A percentile compares a stretch with the other conserved stretches of the same genome.
Conservation (phyloP, 768 basidiomycete species). For the Leccinellum luteum region DNA sequence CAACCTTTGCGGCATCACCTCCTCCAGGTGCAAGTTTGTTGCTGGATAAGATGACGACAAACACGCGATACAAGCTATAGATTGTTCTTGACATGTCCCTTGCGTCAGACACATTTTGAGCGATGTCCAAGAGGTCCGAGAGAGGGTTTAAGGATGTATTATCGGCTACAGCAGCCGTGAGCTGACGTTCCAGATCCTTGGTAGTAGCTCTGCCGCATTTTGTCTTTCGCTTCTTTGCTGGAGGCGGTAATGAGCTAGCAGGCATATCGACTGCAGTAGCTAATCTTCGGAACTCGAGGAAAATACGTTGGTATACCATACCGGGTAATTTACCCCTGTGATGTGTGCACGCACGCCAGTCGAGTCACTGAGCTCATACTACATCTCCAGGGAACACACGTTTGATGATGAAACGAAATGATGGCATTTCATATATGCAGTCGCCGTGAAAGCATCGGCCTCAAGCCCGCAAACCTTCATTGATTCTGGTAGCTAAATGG, state of each 20-base stretch:
- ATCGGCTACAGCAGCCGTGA: constrained; percentile 51
- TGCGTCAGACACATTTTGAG: constrained; percentile 46
- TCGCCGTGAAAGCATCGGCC: background rate
- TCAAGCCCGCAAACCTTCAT: background rate
- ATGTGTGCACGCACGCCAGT: no score
- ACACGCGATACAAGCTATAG: constrained; percentile 80
- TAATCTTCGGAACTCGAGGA: background rate
- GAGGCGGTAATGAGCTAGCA: constrained; percentile 48
- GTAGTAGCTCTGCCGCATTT: constrained; percentile 27
- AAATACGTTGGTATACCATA: background rate
- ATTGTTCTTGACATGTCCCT: constrained; percentile 68
- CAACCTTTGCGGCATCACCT: constrained; percentile 53
- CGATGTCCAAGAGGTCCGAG: constrained; percentile 67
- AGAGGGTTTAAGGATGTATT: constrained; percentile 74
- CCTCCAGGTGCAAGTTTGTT: constrained; percentile 52
- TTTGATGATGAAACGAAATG: background rate
- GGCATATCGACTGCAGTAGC: constrained; percentile 29
- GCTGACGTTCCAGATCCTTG: constrained; percentile 50
- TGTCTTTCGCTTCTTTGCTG: constrained; percentile 50
- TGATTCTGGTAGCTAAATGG: background rate
- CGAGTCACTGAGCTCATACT: no score
- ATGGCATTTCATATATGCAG: background rate
- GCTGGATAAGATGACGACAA: constrained; percentile 58
- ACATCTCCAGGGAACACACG: no score
- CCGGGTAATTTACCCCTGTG: background rate